These are phyloP conservation scores for Proliferodiscus dingleyae DNA, from an alignment of 2,329 filamentous ascomycete genomes.

Conservation along the genomic window DNA sequence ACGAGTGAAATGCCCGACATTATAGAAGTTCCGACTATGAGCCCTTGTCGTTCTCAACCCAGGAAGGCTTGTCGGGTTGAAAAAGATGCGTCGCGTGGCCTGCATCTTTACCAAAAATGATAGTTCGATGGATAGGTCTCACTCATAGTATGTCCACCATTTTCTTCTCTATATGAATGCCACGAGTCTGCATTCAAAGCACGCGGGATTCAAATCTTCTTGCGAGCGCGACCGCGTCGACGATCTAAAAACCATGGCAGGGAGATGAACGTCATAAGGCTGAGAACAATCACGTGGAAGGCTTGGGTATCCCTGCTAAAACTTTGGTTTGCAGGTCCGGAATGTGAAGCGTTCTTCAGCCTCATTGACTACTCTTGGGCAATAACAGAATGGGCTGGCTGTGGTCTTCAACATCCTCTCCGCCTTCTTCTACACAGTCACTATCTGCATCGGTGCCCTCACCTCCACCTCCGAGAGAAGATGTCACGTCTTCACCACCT, in stretches of 20 bases:
- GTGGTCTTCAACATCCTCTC: constrained; percentile 43
- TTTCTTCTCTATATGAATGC: no score
- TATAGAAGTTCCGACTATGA: constrained; percentile 23
- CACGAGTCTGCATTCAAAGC: no score
- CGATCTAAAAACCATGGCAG: neutral
- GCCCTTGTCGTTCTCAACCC: constrained; percentile 27
- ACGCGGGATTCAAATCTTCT: neutral
- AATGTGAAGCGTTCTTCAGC: constrained; percentile 6
- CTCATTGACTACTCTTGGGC: constrained; percentile 6
- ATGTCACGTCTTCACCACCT: constrained; percentile 9
- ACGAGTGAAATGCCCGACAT: constrained; percentile 15
- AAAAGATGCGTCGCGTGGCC: constrained; percentile 25
- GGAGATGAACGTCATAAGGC: constrained; percentile 2
- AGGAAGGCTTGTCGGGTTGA: constrained; percentile 34
- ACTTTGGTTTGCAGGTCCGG: neutral
- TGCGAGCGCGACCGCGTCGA: neutral
- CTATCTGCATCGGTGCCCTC: constrained; percentile 15
- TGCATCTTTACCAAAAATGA: constrained; percentile 17
- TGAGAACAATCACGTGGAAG: constrained; percentile 4
- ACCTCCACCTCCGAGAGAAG: constrained; percentile 16
- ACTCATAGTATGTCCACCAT: constrained; percentile 6
- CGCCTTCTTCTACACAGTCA: constrained; percentile 24
- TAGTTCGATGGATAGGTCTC: neutral
- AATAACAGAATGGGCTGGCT: constrained; percentile 54
- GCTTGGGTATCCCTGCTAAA: neutral